Conservation (phyloP, 371 early-diverging fungal species). For the Mortierella sp. region DNA sequence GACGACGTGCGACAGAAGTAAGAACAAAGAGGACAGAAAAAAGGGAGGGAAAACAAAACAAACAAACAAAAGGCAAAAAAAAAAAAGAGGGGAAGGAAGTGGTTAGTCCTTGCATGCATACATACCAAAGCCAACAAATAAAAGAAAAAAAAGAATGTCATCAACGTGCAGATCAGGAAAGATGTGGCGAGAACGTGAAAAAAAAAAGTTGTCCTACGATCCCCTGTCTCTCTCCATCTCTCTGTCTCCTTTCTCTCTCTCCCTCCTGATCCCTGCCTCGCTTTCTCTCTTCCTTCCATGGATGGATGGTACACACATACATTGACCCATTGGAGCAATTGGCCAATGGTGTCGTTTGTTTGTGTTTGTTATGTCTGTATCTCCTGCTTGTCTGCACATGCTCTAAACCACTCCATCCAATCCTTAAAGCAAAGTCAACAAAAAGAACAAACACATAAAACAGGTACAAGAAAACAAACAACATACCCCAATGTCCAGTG, state of each 20-base stretch:
- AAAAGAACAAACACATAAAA: not conserved
- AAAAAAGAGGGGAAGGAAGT: not conserved
- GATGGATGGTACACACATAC: too few species aligned
- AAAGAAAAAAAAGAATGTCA: not conserved
- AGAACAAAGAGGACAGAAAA: conserved; percentile 2
- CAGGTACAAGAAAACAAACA: not conserved
- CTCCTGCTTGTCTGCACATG: not conserved
- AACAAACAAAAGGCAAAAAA: not conserved
- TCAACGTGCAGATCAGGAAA: conserved; percentile 12
- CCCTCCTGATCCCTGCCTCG: not conserved
- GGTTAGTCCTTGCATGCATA: conserved; percentile 2
- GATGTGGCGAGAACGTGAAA: not conserved
- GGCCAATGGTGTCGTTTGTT: conserved; percentile 3
- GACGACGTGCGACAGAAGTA: not conserved
- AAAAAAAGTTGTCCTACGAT: not conserved
- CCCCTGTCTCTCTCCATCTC: not conserved
- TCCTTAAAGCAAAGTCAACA: not conserved
- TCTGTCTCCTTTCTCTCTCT: not conserved
- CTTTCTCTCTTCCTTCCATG: not conserved
- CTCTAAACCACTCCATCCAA: not conserved
- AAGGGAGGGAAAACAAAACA: conserved; percentile 5
- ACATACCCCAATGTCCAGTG: conserved; percentile 92
- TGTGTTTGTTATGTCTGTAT: not conserved
- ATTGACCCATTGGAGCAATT: not conserved
- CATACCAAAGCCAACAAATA: conserved; percentile 7